Conservation (phyloP, 2,329 filamentous ascomycete genomes). For the Calonectria montana region DNA sequence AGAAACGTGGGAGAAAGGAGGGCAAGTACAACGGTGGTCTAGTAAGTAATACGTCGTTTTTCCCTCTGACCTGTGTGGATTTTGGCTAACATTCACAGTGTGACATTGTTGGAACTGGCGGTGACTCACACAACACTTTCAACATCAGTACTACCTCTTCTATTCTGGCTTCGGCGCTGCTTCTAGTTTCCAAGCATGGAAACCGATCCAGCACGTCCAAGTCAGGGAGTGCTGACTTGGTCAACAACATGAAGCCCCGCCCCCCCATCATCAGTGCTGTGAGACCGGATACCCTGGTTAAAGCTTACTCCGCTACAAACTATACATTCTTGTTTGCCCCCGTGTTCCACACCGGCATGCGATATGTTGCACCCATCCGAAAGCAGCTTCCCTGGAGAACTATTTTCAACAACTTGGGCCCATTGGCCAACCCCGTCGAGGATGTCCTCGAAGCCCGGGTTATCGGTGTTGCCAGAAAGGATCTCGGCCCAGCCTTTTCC, state of each 20-base stretch:
- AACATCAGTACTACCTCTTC: slow-evolving; percentile 97
- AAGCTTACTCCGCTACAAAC: slow-evolving; percentile 83
- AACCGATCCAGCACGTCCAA: slow-evolving; percentile 96
- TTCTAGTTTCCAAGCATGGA: slow-evolving; percentile 93
- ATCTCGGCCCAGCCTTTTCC: slow-evolving; percentile 89
- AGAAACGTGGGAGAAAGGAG: slow-evolving; percentile 69
- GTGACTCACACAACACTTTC: slow-evolving; percentile 97
- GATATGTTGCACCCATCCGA: slow-evolving; percentile 85
- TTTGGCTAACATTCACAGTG: slow-evolving; percentile 57
- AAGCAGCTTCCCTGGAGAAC: slow-evolving; percentile 93
- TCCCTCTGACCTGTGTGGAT: not conserved
- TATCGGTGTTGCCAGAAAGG: slow-evolving; percentile 90
- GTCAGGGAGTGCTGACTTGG: slow-evolving; percentile 92
- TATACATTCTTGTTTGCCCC: slow-evolving; percentile 97
- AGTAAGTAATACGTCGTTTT: slow-evolving; percentile 62
- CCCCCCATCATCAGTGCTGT: slow-evolving; percentile 81
- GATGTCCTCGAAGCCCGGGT: slow-evolving; percentile 87
- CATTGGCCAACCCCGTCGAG: slow-evolving; percentile 91
- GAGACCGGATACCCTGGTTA: slow-evolving; percentile 74
- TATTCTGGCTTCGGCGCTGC: slow-evolving; percentile 86
- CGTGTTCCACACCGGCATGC: slow-evolving; percentile 96
- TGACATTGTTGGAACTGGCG: slow-evolving; percentile 97
- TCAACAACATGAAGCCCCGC: slow-evolving; percentile 78
- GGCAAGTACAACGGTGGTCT: slow-evolving; percentile 86
- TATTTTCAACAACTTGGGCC: slow-evolving; percentile 96